A percentile compares a stretch with the other conserved stretches of the same genome.
phyloP scores from a whole-genome alignment of 306 rosid genomes.

The Lablab purpureus region DNA sequence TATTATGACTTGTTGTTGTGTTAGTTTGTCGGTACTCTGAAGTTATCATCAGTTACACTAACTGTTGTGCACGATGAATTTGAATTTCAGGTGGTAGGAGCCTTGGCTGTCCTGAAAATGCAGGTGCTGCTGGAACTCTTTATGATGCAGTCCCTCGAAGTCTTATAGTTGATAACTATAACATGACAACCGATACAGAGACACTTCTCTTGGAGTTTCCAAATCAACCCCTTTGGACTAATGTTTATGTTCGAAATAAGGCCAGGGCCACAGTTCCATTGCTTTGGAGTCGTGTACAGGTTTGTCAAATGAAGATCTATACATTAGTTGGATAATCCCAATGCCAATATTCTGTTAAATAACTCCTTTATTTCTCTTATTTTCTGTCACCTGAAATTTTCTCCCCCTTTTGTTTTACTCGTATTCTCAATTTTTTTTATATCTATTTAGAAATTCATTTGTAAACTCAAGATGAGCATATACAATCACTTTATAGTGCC shows the following conservation, averaged over 20 bases:
- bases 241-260: conserved; percentile 86
- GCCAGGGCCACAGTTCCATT: conserved; percentile 97
- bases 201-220: conserved; percentile 98
- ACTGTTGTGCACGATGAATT: conserved; percentile 28
- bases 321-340: conserved; percentile 25
- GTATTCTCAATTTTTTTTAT: neutral
- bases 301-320: conserved; percentile 53
- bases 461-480: neutral
- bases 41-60: conserved; percentile 35
- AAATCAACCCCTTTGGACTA: conserved; percentile 94
- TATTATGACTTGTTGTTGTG: conserved; percentile 13
- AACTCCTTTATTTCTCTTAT: conserved; percentile 25
- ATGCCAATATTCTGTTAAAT: conserved; percentile 3
- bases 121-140: conserved; percentile 97
- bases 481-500: neutral
- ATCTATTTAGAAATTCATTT: neutral
- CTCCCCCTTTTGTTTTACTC: neutral
- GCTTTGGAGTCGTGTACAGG: conserved; percentile 99
- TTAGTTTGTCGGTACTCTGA: conserved; percentile 27
- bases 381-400: neutral
- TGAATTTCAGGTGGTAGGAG: conserved; percentile 85
- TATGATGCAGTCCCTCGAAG: conserved; percentile 97
- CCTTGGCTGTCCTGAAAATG: conserved; percentile 81
- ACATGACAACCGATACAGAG: conserved; percentile 88
- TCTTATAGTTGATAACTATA: conserved; percentile 78